A percentile compares a stretch with the other conserved stretches of the same genome.
Conservation (phyloP, 768 basidiomycete genomes). For the Glaciozyma martinii region DNA sequence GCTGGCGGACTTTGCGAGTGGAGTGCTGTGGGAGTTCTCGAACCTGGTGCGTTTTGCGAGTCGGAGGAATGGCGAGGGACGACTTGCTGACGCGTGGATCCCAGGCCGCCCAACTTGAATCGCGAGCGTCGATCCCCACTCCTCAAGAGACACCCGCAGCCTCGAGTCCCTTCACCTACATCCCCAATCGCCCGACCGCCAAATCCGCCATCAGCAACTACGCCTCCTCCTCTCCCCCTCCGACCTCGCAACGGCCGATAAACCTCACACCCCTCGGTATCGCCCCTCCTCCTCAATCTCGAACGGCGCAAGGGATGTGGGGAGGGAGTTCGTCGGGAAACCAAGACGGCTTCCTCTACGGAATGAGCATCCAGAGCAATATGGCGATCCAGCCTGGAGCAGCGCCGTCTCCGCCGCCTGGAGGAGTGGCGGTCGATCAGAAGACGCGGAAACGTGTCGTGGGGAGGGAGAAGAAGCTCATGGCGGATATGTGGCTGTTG, state of each 20-base stretch:
- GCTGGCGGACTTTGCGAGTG: constrained; percentile 78
- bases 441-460: constrained; percentile 24
- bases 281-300: constrained; percentile 18
- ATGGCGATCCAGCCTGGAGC: constrained; percentile 10
- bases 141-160: constrained; percentile 24
- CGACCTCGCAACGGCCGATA: constrained; percentile 3
- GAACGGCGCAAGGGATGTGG: constrained; percentile 14
- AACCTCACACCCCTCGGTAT: constrained; percentile 20
- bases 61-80: background rate
- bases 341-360: constrained; percentile 18
- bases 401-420: constrained; percentile 20
- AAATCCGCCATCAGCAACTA: constrained; percentile 6
- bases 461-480: constrained; percentile 74
- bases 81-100: background rate
- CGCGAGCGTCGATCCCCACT: constrained; percentile 23
- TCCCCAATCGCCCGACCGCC: constrained; percentile 2
- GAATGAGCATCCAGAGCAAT: constrained; percentile 16
- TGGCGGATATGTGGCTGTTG: constrained; percentile 79
- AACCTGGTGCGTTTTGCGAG: constrained; percentile 53
- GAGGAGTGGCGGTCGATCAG: constrained; percentile 18
- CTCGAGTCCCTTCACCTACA: constrained; percentile 10
- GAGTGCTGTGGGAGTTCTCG: constrained; percentile 75
- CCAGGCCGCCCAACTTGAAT: constrained; percentile 28
- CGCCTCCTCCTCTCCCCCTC: background rate
- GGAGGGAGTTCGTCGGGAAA: constrained; percentile 22